Evolutionary conservation across 768 basidiomycete species (phyloP).

Genomic region (Cantharellus anzutake): DNA sequence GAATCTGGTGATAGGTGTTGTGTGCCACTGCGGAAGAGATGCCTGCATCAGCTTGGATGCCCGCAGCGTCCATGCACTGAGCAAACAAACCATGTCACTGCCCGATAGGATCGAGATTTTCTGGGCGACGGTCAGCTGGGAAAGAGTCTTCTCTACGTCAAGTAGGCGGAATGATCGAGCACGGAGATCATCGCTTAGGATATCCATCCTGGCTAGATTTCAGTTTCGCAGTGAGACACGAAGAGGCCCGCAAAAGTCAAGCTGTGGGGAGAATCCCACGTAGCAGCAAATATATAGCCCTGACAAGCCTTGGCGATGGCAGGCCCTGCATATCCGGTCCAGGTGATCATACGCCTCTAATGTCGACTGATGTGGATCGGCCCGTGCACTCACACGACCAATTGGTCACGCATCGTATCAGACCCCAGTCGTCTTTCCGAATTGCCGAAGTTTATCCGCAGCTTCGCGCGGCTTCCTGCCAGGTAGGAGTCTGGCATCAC

Average conservation of each 20-base stretch:
- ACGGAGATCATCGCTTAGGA: neutral
- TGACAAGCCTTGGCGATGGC: neutral
- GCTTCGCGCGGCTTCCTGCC: no score
- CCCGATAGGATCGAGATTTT: slow-evolving; percentile 54
- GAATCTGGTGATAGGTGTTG: slow-evolving; percentile 40
- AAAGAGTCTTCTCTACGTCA: slow-evolving; percentile 37
- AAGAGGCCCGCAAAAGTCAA: no score
- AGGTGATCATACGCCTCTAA: no score
- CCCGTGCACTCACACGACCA: no score
- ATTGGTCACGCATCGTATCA: no score
- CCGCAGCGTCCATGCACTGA: neutral
- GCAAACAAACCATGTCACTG: slow-evolving; percentile 23
- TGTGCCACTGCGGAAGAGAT: slow-evolving; percentile 39
- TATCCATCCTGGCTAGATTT: neutral
- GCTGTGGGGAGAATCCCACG: neutral
- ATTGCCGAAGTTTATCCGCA: no score
- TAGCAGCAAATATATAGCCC: neutral
- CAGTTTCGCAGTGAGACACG: no score
- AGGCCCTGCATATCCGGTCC: no score
- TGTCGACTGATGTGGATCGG: no score
- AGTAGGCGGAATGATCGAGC: neutral
- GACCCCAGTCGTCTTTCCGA: no score
- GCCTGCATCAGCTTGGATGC: neutral
- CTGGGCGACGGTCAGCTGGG: slow-evolving; percentile 50
- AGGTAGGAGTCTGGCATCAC: no score